Base-by-base conservation (phyloP, 2,329 filamentous ascomycete genomes). In the Dactylellina sp. region DNA sequence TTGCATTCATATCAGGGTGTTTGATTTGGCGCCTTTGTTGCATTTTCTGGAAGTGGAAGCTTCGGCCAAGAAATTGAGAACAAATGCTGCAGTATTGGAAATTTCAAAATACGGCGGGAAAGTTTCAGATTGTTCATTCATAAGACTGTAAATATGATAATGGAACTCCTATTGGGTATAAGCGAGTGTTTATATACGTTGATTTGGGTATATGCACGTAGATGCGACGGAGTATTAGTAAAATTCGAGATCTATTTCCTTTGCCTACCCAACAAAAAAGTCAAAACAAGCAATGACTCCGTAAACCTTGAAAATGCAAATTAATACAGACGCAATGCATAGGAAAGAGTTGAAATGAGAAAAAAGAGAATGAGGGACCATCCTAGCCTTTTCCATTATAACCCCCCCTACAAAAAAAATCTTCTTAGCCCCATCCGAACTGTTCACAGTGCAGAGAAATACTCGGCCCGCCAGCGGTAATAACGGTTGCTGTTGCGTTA, bases 361-460 rank as follows among this genome's bases (percentile, higher is more conserved):
- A 35, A 28, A n/a, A 16, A 52, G 28, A 52, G 14, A 52, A 22
- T n/a, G n/a, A n/a, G n/a, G n/a, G 46, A 25, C 28, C 9, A 32
- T 32, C 28, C 9, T 32, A 5, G 28, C 28, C 9, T 32, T 32
- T 9, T 9, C 28, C 28, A 32, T 9, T 32, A 49, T 22, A 24
- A 20, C 2, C 7, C 35, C 35, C 47, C 24, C 14, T 46, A 3
- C 18, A 9, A 22, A 20, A 47, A n/a, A n/a, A n/a, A n/a, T n/a
- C n/a, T n/a, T n/a, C n/a, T 65, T 77, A 76, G 59, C 76, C 76
- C 83, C 83, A 84, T 1, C 82, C 82, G 72, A 85, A 85, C 77
- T 84, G 81, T 77, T 86, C 84, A 74, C 82, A 84, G 76, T 86
- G 84, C 50, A 85, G 79, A 77, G 85, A 84, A n/a, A 86, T 81